Conservation (phyloP, 1,284 basidiomycete species). For the Ustilago nuda region DNA sequence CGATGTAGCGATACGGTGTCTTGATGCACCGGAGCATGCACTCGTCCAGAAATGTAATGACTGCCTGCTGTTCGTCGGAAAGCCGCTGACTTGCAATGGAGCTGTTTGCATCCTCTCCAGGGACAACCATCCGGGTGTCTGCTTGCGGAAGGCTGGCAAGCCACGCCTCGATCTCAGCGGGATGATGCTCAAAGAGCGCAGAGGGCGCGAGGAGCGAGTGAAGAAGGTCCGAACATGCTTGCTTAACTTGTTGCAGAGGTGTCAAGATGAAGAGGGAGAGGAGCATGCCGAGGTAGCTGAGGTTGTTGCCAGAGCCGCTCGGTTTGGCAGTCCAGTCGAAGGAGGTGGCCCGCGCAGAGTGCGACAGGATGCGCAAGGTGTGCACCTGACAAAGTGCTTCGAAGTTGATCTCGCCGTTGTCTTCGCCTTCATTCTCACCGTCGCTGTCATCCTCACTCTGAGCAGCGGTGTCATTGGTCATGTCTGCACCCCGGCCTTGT, state of each 20-base stretch:
- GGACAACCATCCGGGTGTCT: slow-evolving; percentile 54
- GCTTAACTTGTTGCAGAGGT: slow-evolving; percentile 37
- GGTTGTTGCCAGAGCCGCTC: slow-evolving; percentile 73
- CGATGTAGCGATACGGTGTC: slow-evolving; percentile 87
- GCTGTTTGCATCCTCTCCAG: slow-evolving; percentile 1
- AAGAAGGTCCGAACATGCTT: slow-evolving; percentile 44
- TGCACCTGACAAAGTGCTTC: slow-evolving; percentile 80
- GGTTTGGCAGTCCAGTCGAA: slow-evolving; percentile 75
- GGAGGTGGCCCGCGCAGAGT: slow-evolving; percentile 64
- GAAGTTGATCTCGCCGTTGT: slow-evolving; percentile 72
- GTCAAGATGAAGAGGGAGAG: slow-evolving; percentile 44
- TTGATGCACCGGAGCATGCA: slow-evolving; percentile 85
- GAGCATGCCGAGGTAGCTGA: slow-evolving; percentile 54
- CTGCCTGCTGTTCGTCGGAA: slow-evolving; percentile 72
- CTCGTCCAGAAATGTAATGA: slow-evolving; percentile 84
- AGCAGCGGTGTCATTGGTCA: not conserved
- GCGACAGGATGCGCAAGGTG: slow-evolving; percentile 74
- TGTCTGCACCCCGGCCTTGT: slow-evolving; percentile 4
- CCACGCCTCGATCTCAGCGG: slow-evolving; percentile 81
- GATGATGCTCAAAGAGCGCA: slow-evolving; percentile 84
- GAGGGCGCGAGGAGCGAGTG: slow-evolving; percentile 73
- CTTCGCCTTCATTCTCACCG: slow-evolving; percentile 56
- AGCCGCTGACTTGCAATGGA: not conserved
- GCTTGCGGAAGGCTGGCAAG: slow-evolving; percentile 74
- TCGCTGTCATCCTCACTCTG: slow-evolving; percentile 33